Evolutionary conservation across 495 filamentous ascomycete genomes (phyloP), one percentile per base, ranked within the genome.

Genomic region (Cryomyces antarcticus): DNA sequence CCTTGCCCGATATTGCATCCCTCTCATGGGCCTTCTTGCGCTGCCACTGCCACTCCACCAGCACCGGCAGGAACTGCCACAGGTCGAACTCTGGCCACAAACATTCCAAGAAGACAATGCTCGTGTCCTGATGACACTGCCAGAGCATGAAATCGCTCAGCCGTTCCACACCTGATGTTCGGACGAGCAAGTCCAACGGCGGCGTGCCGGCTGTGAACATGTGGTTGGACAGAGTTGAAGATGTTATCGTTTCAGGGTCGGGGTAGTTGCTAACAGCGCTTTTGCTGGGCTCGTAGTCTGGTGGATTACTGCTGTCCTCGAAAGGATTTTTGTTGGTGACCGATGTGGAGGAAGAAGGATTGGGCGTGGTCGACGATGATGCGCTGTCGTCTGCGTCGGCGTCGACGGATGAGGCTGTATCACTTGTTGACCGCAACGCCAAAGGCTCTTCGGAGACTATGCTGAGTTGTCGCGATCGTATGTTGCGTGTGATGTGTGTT

Each of bases 101-200:
- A 44, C 83, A 88, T 44, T 94, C 73, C 35, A 94, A 57, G 61
- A 96, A 97, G 34, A 83, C 82, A 43, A 96, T 78, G 42, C 93
- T 78, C 0, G 89, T 96, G 37, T 88, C 67, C 52, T 92, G 69
- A 51, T 96, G 86, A 52, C 81, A 87, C 60, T 97, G 89, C 89
- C 89, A 97, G 41, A 97, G 75, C 86, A 97, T 86, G 53, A 96
- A 97, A 54, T 97, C 89, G 52, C 83, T 93, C 45, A 97, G 61
- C 17, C 89, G 70, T 53, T 86, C 79, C 7, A 97, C 89, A 28
- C 84, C 89, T 41, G 82, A 92, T 0, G 89, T 97, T 28, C 89
- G 71, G 13, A 97, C 67, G 28, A 96, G 71, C 0, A 97, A 66
- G 49, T 97, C 89, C 17, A 96, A 64, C 2, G 92, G 89, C 3